phyloP scores from a whole-genome alignment of 208 protist genomes.

The Herpetomonas samuelpessoai region DNA sequence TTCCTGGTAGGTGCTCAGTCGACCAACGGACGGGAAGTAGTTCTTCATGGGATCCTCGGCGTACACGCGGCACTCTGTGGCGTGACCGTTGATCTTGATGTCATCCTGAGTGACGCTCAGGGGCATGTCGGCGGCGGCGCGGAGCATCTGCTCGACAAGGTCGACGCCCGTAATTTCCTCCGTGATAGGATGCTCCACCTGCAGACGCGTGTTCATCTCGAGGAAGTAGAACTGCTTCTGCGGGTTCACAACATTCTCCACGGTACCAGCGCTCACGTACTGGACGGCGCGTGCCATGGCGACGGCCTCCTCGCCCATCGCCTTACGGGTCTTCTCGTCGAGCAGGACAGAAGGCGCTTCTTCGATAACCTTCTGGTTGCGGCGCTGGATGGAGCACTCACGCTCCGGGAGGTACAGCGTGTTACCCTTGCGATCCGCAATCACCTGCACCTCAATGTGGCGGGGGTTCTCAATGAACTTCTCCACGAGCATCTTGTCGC shows the following conservation, averaged over 20 bases:
- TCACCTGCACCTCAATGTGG: constrained; percentile 91
- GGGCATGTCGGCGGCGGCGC: constrained; percentile 40
- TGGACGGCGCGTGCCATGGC: constrained; percentile 64
- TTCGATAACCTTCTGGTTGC: constrained; percentile 94
- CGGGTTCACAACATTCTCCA: constrained; percentile 96
- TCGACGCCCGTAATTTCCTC: constrained; percentile 88
- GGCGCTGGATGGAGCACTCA: constrained; percentile 92
- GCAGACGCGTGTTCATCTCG: constrained; percentile 98
- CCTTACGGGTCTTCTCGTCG: constrained; percentile 11
- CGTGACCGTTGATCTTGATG: constrained; percentile 61
- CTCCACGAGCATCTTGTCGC: constrained; percentile 89
- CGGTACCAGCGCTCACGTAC: constrained; percentile 94
- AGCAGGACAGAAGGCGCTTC: constrained; percentile 73
- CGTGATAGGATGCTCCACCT: constrained; percentile 94
- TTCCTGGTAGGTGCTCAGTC: constrained; percentile 16
- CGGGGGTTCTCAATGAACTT: constrained; percentile 78
- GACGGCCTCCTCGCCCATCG: constrained; percentile 28
- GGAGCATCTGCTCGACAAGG: constrained; percentile 93
- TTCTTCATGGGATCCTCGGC: constrained; percentile 86
- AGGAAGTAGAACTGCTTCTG: constrained; percentile 94
- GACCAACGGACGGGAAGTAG: constrained; percentile 76
- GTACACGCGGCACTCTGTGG: constrained; percentile 94
- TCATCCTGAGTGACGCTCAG: constrained; percentile 55
- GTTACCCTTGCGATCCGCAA: constrained; percentile 86
- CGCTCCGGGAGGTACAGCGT: constrained; percentile 90